Evolutionary conservation across 208 protist genomes (phyloP).

Genomic region (Leishmania major): DNA sequence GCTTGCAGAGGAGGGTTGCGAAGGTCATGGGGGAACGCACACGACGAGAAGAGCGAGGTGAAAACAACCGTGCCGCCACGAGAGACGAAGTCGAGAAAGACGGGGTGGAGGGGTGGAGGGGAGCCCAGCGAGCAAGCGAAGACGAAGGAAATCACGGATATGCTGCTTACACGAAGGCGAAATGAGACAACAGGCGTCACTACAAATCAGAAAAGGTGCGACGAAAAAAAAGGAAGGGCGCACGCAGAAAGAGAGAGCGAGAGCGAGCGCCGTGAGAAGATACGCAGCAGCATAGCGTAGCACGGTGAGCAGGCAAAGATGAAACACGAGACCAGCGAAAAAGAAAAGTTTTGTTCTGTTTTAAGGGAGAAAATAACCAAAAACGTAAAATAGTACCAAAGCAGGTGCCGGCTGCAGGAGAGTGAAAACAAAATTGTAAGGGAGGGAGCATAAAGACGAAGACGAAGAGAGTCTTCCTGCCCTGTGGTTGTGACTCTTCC

Average conservation of each 20-base stretch:
- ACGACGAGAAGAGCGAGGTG: too few species aligned
- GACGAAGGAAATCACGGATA: not conserved
- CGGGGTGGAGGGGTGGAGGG: too few species aligned
- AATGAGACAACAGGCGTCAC: not conserved
- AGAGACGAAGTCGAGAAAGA: too few species aligned
- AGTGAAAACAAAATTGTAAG: not conserved
- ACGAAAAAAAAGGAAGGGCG: not conserved
- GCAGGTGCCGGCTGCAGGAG: not conserved
- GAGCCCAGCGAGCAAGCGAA: too few species aligned
- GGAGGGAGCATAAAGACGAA: not conserved
- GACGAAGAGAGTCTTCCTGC: not conserved
- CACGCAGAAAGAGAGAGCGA: conserved; percentile 2
- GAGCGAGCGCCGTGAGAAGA: conserved; percentile 16
- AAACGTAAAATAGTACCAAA: not conserved
- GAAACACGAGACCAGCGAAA: not conserved
- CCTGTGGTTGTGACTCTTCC: not conserved
- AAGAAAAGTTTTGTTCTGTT: too few species aligned
- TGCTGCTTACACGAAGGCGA: not conserved
- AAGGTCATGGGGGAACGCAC: too few species aligned
- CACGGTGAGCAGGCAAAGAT: not conserved
- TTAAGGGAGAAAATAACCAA: too few species aligned
- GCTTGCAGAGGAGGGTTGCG: too few species aligned
- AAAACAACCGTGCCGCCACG: too few species aligned
- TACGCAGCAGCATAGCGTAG: too few species aligned
- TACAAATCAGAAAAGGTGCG: not conserved